These are phyloP conservation scores for Ganoderma leucocontextum DNA, from an alignment of 1,284 basidiomycete genomes.

Conservation along the genomic window DNA sequence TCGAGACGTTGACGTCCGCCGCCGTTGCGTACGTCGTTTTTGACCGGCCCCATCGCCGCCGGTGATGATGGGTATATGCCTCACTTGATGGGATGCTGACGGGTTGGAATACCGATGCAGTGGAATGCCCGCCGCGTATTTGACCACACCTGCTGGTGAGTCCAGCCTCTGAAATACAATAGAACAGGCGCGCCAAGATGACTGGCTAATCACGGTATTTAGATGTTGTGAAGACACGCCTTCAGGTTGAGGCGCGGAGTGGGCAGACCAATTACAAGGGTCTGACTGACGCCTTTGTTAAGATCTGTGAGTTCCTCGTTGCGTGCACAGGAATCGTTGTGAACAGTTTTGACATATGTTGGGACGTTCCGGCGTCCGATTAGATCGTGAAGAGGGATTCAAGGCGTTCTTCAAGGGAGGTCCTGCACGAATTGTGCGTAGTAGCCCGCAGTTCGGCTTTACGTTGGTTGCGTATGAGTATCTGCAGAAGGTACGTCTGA, in stretches of 20 bases:
- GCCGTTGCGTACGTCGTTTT: conserved; percentile 75
- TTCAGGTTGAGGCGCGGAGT: conserved; percentile 95
- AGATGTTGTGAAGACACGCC: conserved; percentile 99
- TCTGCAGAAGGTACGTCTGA: conserved; percentile 65
- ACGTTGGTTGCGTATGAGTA: conserved; percentile 92
- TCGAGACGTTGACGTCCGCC: conserved; percentile 89
- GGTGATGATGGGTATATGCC: conserved; percentile 31
- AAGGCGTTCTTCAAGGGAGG: conserved; percentile 96
- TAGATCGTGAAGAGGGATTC: conserved; percentile 88
- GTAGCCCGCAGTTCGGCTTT: conserved; percentile 91
- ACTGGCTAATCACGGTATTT: conserved; percentile 40
- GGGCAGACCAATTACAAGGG: conserved; percentile 96
- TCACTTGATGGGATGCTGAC: conserved; percentile 32
- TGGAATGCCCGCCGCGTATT: conserved; percentile 95
- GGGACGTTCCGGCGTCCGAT: neutral
- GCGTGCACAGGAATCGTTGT: conserved; percentile 1
- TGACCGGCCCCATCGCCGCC: conserved; percentile 20
- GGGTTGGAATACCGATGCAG: conserved; percentile 47
- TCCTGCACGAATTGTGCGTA: conserved; percentile 88
- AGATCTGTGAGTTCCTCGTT: conserved; percentile 70
- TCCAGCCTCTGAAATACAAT: conserved; percentile 10
- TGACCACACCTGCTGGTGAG: conserved; percentile 85
- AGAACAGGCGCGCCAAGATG: conserved; percentile 26
- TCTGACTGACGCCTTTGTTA: conserved; percentile 87
- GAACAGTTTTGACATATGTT: conserved; percentile 9